Conservation (phyloP, 2,329 filamentous ascomycete genomes). For the Diaporthe aspalathi region DNA sequence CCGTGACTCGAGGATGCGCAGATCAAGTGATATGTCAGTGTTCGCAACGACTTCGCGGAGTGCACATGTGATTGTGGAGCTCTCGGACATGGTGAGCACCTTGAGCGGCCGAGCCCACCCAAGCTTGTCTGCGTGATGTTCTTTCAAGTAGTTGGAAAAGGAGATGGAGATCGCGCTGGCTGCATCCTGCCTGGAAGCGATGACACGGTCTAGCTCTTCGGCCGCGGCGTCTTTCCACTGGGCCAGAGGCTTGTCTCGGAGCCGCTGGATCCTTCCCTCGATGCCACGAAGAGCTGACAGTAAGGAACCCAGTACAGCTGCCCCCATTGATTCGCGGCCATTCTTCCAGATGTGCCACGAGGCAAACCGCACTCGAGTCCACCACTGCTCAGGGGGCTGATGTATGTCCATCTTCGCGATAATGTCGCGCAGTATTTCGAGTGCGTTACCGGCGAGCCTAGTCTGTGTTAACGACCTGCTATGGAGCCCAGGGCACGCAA, state of each 20-base stretch:
- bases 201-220: constrained; percentile 38
- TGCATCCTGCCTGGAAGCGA: constrained; percentile 43
- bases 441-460: constrained; percentile 62
- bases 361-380: constrained; percentile 64
- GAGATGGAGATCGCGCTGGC: constrained; percentile 43
- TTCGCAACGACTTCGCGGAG: constrained; percentile 56
- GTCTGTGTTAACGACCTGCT: too few species aligned
- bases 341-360: constrained; percentile 75
- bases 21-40: constrained; percentile 56
- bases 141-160: constrained; percentile 51
- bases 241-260: constrained; percentile 39
- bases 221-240: constrained; percentile 38
- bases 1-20: constrained; percentile 74
- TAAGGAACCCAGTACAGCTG: constrained; percentile 65
- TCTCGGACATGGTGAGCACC: constrained; percentile 71
- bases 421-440: constrained; percentile 62
- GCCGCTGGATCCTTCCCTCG: constrained; percentile 46
- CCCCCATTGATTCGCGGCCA: constrained; percentile 74
- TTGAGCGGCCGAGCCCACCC: constrained; percentile 49
- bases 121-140: constrained; percentile 47
- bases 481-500: too few species aligned
- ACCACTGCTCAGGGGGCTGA: constrained; percentile 57
- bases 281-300: constrained; percentile 58
- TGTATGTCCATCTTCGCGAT: constrained; percentile 49
- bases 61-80: constrained; percentile 67